phyloP scores from a whole-genome alignment of 176 grass and related monocot genomes.

The Aegilops bicornis region DNA sequence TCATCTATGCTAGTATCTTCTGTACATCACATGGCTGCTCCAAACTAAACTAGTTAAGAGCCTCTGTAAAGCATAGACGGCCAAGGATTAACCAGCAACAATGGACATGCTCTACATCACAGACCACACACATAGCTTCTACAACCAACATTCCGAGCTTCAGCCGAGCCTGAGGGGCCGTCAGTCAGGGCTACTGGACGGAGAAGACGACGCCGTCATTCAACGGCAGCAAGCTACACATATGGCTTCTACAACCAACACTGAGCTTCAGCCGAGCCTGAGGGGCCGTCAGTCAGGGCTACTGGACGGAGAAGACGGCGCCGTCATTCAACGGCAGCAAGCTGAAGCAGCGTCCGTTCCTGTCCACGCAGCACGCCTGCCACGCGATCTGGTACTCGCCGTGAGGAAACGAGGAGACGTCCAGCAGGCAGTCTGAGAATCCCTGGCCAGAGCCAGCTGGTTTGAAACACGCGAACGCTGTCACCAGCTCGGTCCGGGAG shows the following conservation, averaged over 20 bases:
- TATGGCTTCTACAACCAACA: neutral
- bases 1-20: no score
- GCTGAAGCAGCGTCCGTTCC: slow-evolving; percentile 48
- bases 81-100: no score
- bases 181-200: slow-evolving; percentile 30
- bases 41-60: no score
- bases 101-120: no score
- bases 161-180: neutral
- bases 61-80: no score
- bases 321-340: slow-evolving; percentile 69
- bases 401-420: slow-evolving; percentile 59
- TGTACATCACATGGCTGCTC: no score
- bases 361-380: slow-evolving; percentile 58
- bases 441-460: slow-evolving; percentile 45
- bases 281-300: neutral
- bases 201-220: slow-evolving; percentile 54
- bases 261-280: neutral
- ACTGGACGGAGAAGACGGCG: slow-evolving; percentile 43
- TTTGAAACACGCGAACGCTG: slow-evolving; percentile 45
- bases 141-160: neutral
- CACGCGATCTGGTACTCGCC: slow-evolving; percentile 73
- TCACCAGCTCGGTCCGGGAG: neutral
- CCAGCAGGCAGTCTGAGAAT: slow-evolving; percentile 62
- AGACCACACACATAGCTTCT: no score
- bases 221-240: slow-evolving; percentile 55